Evolutionary conservation across 345 rosid species (phyloP).

Genomic region (Viola odorata): DNA sequence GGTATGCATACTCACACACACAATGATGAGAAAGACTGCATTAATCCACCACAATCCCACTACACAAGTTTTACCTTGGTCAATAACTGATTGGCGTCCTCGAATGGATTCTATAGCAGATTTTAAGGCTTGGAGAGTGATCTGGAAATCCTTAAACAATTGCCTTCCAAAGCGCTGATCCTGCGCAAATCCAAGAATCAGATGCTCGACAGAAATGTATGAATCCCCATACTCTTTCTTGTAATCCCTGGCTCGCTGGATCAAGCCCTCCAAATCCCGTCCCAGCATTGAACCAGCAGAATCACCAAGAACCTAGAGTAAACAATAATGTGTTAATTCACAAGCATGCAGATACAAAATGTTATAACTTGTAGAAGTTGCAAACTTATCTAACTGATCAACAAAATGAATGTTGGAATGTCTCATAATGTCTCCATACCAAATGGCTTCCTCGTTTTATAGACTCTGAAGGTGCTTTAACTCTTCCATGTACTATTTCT

Average conservation of each 20-base stretch:
- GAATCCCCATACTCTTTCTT: slow-evolving; percentile 93
- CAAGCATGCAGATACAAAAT: neutral
- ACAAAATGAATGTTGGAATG: neutral
- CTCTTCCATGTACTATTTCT: too few species aligned
- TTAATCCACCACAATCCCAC: neutral
- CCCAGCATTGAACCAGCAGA: slow-evolving; percentile 93
- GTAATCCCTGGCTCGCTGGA: slow-evolving; percentile 71
- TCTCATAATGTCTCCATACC: too few species aligned
- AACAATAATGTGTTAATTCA: slow-evolving; percentile 3
- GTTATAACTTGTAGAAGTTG: neutral
- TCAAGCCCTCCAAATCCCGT: slow-evolving; percentile 80
- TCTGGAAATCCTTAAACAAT: slow-evolving; percentile 74
- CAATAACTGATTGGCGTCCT: slow-evolving; percentile 94
- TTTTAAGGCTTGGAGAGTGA: slow-evolving; percentile 56
- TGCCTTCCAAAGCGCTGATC: slow-evolving; percentile 94
- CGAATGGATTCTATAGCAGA: slow-evolving; percentile 84
- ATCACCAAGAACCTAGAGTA: slow-evolving; percentile 73
- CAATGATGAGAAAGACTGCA: neutral
- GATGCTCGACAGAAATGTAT: slow-evolving; percentile 89
- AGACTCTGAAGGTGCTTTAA: too few species aligned
- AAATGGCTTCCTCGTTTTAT: too few species aligned
- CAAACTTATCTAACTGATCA: neutral
- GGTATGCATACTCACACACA: neutral
- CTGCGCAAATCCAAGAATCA: slow-evolving; percentile 74
- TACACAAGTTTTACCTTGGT: slow-evolving; percentile 54